phyloP scores from a whole-genome alignment of 2,329 filamentous ascomycete species.

The Xylariaceae sp. region DNA sequence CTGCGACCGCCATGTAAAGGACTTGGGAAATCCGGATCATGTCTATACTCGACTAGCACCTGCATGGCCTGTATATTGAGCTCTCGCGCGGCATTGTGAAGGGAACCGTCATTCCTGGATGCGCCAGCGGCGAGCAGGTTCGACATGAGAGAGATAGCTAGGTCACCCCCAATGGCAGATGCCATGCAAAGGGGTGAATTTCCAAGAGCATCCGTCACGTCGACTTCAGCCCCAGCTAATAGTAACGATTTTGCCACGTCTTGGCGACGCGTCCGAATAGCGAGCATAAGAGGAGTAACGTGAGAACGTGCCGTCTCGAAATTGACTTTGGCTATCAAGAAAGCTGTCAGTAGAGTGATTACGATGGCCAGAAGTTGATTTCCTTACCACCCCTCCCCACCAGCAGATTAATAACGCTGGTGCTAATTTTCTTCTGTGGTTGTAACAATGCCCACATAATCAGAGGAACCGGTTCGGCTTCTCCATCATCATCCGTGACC shows the following conservation, averaged over 20 bases:
- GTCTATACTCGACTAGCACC: conserved; percentile 54
- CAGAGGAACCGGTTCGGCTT: conserved; percentile 53
- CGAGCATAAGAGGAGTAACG: conserved; percentile 56
- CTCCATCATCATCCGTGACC: conserved; percentile 44
- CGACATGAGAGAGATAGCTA: conserved; percentile 51
- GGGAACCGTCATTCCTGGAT: conserved; percentile 59
- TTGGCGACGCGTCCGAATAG: conserved; percentile 51
- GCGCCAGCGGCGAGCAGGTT: conserved; percentile 53
- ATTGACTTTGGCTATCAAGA: conserved; percentile 50
- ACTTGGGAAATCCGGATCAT: conserved; percentile 63
- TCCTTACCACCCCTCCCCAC: conserved; percentile 41
- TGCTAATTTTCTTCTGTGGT: conserved; percentile 59
- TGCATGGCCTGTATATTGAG: conserved; percentile 55
- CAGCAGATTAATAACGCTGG: conserved; percentile 52
- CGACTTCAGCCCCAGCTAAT: conserved; percentile 55
- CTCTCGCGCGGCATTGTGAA: conserved; percentile 60
- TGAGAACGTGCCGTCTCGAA: conserved; percentile 49
- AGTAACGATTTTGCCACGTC: conserved; percentile 56
- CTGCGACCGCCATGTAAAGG: conserved; percentile 58
- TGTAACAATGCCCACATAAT: conserved; percentile 60
- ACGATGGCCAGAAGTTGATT: neutral
- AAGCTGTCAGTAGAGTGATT: conserved; percentile 5
- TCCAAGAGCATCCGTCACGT: conserved; percentile 52
- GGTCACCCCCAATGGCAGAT: conserved; percentile 50
- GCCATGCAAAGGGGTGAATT: conserved; percentile 59